A percentile compares a stretch with the other conserved stretches of the same genome.
Evolutionary conservation across 805 yeast genomes (phyloP).

Genomic region (Metschnikowia chrysomelidarum): DNA sequence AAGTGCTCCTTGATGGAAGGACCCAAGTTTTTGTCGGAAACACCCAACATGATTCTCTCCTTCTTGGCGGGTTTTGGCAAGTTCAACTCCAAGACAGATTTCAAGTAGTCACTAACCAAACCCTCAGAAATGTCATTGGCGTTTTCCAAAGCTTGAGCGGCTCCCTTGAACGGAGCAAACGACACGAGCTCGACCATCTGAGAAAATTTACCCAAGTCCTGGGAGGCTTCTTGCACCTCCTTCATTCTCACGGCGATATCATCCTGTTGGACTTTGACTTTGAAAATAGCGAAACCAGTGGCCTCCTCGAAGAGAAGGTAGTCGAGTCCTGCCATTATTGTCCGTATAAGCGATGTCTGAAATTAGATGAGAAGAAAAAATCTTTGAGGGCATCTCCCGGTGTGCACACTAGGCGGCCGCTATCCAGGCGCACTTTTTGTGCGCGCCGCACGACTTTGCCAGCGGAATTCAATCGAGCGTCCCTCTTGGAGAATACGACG

Average conservation of each 20-base stretch:
- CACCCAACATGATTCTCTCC: constrained; percentile 73
- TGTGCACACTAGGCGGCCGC: constrained; percentile 12
- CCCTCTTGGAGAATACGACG: too few relatives aligned
- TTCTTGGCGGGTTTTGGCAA: constrained; percentile 76
- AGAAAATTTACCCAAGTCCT: constrained; percentile 82
- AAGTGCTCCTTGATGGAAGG: constrained; percentile 91
- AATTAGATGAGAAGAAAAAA: constrained; percentile 16
- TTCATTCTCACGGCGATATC: constrained; percentile 86
- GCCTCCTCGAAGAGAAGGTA: constrained; percentile 97
- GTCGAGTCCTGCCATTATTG: constrained; percentile 69
- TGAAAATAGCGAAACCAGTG: constrained; percentile 95
- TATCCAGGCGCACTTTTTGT: constrained; percentile 11
- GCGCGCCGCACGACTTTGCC: constrained; percentile 13
- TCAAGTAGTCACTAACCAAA: constrained; percentile 87
- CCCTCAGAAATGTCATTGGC: constrained; percentile 98
- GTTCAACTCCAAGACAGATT: constrained; percentile 84
- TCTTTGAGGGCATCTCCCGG: constrained; percentile 22
- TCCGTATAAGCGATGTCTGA: constrained; percentile 7
- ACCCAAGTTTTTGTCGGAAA: constrained; percentile 92
- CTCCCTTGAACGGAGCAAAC: constrained; percentile 98
- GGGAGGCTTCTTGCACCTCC: constrained; percentile 90
- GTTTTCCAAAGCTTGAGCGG: constrained; percentile 98
- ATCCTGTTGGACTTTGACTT: constrained; percentile 91
- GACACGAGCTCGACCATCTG: constrained; percentile 91
- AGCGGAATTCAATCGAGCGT: too few relatives aligned